A percentile compares a stretch with the other conserved stretches of the same genome.
Evolutionary conservation across 805 yeast species (phyloP).

Genomic region (Barnettozyma pratensis): DNA sequence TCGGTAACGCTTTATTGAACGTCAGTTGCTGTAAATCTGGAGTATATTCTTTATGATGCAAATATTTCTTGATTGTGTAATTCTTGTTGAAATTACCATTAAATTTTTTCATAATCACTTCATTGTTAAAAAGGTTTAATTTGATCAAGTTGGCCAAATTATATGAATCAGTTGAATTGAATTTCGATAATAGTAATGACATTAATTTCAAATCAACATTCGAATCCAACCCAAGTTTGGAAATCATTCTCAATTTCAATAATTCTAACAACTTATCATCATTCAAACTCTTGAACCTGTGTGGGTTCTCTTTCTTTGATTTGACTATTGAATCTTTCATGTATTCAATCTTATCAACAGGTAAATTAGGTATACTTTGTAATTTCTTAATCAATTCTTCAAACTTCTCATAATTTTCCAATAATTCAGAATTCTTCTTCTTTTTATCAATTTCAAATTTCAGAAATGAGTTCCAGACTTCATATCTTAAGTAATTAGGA

Average conservation of each 20-base stretch:
- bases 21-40: slow-evolving; percentile 9
- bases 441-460: slow-evolving; percentile 8
- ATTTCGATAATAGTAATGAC: slow-evolving; percentile 18
- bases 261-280: slow-evolving; percentile 23
- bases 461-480: slow-evolving; percentile 17
- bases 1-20: slow-evolving; percentile 5
- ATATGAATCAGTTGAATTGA: slow-evolving; percentile 18
- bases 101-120: slow-evolving; percentile 12
- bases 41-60: slow-evolving; percentile 8
- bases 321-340: slow-evolving; percentile 17
- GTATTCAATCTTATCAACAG: slow-evolving; percentile 19
- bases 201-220: slow-evolving; percentile 32
- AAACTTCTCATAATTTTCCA: slow-evolving; percentile 30
- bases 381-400: slow-evolving; percentile 27
- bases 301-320: slow-evolving; percentile 13
- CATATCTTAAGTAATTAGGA: slow-evolving; percentile 21
- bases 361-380: slow-evolving; percentile 6
- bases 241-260: slow-evolving; percentile 31
- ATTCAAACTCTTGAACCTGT: slow-evolving; percentile 10
- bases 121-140: slow-evolving; percentile 14
- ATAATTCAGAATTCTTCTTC: slow-evolving; percentile 6
- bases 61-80: slow-evolving; percentile 8
- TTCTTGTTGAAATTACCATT: slow-evolving; percentile 16
- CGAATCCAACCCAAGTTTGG: slow-evolving; percentile 28
- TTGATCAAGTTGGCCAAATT: slow-evolving; percentile 18